A percentile compares a stretch with the other conserved stretches of the same genome.
phyloP scores from a whole-genome alignment of 2,329 filamentous ascomycete species.

The Alternaria sp. region DNA sequence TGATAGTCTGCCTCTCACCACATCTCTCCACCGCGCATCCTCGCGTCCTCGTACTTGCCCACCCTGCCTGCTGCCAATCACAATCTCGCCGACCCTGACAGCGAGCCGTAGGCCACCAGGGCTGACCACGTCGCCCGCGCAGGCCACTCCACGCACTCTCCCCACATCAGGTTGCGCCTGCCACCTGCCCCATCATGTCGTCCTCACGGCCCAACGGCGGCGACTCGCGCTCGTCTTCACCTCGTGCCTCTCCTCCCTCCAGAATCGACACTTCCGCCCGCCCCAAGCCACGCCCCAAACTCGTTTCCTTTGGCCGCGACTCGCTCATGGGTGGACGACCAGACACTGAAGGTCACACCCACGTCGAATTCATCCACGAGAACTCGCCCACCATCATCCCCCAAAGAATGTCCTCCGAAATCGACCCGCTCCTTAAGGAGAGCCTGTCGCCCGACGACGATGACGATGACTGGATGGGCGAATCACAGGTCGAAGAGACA shows the following conservation, averaged over 20 bases:
- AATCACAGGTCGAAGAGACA: conserved; percentile 63
- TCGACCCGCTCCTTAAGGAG: conserved; percentile 42
- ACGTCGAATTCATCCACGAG: conserved; percentile 42
- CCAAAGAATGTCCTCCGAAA: conserved; percentile 38
- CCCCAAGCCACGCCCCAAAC: conserved; percentile 36
- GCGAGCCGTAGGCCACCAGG: conserved; percentile 5
- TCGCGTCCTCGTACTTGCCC: not conserved
- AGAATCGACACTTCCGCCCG: conserved; percentile 26
- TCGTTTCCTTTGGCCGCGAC: conserved; percentile 45
- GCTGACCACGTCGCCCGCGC: conserved; percentile 23
- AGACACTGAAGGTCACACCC: conserved; percentile 21
- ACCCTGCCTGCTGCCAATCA: conserved; percentile 24
- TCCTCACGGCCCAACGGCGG: conserved; percentile 8
- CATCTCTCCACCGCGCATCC: conserved; percentile 8
- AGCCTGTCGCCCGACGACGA: conserved; percentile 40
- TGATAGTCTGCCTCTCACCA: conserved; percentile 14
- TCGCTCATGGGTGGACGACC: conserved; percentile 28
- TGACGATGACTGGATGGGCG: conserved; percentile 50
- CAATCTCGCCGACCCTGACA: conserved; percentile 9
- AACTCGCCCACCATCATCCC: conserved; percentile 43
- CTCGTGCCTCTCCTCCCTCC: conserved; percentile 22
- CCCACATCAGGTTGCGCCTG: conserved; percentile 6
- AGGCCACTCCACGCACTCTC: conserved; percentile 14
- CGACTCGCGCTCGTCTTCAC: conserved; percentile 20
- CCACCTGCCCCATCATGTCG: conserved; percentile 13